These are phyloP conservation scores for Vitis vinifera DNA, from an alignment of 164 flowering plant species.

Conservation along the genomic window DNA sequence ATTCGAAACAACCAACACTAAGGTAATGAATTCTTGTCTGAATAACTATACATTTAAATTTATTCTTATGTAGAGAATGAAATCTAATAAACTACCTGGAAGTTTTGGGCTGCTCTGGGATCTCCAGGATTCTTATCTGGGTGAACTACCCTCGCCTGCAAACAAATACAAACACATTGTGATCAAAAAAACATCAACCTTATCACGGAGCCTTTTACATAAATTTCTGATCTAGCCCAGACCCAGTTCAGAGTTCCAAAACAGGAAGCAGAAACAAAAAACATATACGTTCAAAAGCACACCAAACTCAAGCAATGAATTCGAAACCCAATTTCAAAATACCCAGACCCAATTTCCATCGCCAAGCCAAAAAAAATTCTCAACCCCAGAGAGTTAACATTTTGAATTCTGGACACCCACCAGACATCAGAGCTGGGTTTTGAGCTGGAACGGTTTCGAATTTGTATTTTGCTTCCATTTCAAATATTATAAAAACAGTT, in stretches of 20 bases:
- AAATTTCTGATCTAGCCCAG: not conserved
- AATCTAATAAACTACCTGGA: conserved; percentile 50
- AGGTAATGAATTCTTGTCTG: not conserved
- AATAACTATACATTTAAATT: not conserved
- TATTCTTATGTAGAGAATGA: not conserved
- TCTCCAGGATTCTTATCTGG: conserved; percentile 96
- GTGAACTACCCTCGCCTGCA: conserved; percentile 84
- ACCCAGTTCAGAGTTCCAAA: too few relatives aligned
- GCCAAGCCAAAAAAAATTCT: too few relatives aligned
- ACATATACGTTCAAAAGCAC: too few relatives aligned
- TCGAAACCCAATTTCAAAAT: too few relatives aligned
- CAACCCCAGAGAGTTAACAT: too few relatives aligned
- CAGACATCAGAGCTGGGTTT: not conserved
- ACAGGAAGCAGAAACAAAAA: too few relatives aligned
- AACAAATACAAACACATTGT: conserved; percentile 7
- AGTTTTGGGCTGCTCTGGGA: conserved; percentile 80
- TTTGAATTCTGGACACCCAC: not conserved
- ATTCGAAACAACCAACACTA: not conserved
- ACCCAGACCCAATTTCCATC: too few relatives aligned
- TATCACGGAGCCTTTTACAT: not conserved
- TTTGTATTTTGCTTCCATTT: too few relatives aligned
- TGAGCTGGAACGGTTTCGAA: too few relatives aligned
- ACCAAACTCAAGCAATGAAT: too few relatives aligned
- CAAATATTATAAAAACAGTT: too few relatives aligned
- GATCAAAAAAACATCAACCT: not conserved